Evolutionary conservation across 768 basidiomycete species (phyloP).

Genomic region (Flagelloscypha sp.): DNA sequence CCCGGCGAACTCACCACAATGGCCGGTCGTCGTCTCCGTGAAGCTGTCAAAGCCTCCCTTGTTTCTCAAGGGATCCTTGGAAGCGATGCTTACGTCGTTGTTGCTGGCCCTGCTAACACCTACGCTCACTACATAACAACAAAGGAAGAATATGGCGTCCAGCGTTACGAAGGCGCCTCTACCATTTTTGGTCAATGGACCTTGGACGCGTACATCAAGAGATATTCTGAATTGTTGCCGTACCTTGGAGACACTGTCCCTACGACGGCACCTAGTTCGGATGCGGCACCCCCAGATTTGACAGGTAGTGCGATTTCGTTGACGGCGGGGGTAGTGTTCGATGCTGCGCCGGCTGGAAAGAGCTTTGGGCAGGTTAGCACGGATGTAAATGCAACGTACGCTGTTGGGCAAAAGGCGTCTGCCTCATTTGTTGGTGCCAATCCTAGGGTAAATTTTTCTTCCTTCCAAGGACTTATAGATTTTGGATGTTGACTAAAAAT

Average conservation of each 20-base stretch:
- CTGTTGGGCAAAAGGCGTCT: conserved; percentile 47
- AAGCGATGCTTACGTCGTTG: conserved; percentile 63
- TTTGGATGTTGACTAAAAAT: background rate
- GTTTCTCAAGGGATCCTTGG: conserved; percentile 58
- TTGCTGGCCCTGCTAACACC: conserved; percentile 77
- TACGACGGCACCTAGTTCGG: conserved; percentile 44
- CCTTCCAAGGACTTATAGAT: conserved; percentile 4
- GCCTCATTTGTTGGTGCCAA: conserved; percentile 70
- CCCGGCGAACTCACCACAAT: conserved; percentile 81
- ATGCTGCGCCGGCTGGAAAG: conserved; percentile 46
- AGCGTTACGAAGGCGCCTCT: conserved; percentile 77
- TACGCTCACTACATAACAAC: conserved; percentile 72
- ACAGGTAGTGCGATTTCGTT: conserved; percentile 60
- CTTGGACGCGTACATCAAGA: conserved; percentile 74
- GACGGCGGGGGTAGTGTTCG: conserved; percentile 51
- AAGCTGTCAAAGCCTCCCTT: conserved; percentile 56
- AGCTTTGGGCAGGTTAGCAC: conserved; percentile 53
- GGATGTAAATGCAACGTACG: conserved; percentile 47
- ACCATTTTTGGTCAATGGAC: conserved; percentile 76
- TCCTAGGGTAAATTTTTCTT: conserved; percentile 49
- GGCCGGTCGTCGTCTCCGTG: conserved; percentile 65
- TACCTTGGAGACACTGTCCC: conserved; percentile 45
- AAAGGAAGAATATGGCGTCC: conserved; percentile 62
- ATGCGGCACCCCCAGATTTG: conserved; percentile 56
- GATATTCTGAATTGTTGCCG: conserved; percentile 58